A percentile compares a stretch with the other conserved stretches of the same genome.
Evolutionary conservation across 106 monocot species (phyloP).

Genomic region (Apostasia shenzhenica): DNA sequence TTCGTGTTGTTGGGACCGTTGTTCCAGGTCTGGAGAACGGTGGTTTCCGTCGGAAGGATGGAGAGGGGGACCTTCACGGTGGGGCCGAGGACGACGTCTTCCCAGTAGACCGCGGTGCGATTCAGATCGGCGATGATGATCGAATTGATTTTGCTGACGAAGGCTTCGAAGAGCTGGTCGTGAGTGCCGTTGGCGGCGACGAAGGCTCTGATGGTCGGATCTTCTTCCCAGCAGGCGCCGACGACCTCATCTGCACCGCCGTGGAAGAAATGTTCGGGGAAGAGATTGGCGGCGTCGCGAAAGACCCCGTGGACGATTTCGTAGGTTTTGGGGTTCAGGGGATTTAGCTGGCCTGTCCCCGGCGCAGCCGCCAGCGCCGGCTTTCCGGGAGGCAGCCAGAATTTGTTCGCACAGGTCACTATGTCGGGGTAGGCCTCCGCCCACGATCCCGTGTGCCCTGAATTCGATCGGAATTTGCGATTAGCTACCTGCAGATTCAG

Average conservation of each 20-base stretch:
- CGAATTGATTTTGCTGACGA: constrained; percentile 45
- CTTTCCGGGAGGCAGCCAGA: constrained; percentile 38
- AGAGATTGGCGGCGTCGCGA: constrained; percentile 34
- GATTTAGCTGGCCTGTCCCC: constrained; percentile 62
- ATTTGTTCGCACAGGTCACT: constrained; percentile 42
- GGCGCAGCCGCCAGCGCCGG: constrained; percentile 36
- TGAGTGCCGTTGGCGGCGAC: constrained; percentile 39
- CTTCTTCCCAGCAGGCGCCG: constrained; percentile 44
- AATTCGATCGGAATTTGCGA: no score
- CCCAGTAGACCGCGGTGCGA: constrained; percentile 83
- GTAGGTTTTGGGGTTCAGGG: constrained; percentile 50
- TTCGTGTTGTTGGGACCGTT: constrained; percentile 82
- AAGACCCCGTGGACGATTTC: constrained; percentile 29
- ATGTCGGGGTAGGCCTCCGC: constrained; percentile 52
- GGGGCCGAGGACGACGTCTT: constrained; percentile 64
- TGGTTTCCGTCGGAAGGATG: constrained; percentile 43
- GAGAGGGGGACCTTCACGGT: constrained; percentile 28
- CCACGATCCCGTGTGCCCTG: constrained; percentile 63
- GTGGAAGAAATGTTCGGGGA: constrained; percentile 50
- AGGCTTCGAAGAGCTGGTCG: constrained; percentile 55
- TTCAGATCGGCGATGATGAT: constrained; percentile 36
- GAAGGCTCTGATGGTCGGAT: constrained; percentile 37
- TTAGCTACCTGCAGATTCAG: no score
- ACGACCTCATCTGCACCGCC: constrained; percentile 46
- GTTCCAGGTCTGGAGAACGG: constrained; percentile 90